A percentile compares a stretch with the other conserved stretches of the same genome.
These are phyloP conservation scores for Nannochloropsis gaditana DNA, from an alignment of 108 stramenopile genomes.

Conservation along the genomic window DNA sequence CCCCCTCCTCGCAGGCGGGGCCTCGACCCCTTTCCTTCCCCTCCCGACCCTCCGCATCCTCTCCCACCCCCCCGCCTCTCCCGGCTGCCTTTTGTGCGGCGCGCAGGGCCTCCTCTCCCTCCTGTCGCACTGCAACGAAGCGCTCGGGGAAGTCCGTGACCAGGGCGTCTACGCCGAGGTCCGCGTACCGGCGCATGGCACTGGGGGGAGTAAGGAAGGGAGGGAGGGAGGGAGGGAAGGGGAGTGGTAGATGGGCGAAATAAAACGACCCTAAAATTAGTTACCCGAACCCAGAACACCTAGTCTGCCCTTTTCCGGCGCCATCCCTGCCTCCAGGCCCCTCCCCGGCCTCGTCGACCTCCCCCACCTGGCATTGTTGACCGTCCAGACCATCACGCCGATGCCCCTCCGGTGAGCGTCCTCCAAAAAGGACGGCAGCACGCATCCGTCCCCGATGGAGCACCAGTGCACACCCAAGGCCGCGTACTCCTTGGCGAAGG, in stretches of 20 bases:
- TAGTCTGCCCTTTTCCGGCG: background rate
- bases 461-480: background rate
- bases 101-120: background rate
- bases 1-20: background rate
- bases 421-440: background rate
- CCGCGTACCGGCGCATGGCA: conserved; percentile 3
- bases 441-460: background rate
- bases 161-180: background rate
- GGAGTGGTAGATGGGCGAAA: background rate
- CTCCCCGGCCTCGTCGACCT: background rate
- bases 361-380: conserved; percentile 9
- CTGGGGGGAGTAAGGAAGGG: background rate
- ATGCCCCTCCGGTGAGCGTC: background rate
- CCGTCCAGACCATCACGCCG: background rate
- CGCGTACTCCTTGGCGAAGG: background rate
- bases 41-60: background rate
- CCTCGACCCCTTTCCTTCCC: background rate
- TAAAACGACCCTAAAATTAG: too few relatives aligned
- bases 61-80: background rate
- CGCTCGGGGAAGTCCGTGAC: conserved; percentile 13
- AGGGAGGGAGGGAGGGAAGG: background rate
- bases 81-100: background rate
- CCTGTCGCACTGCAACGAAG: background rate
- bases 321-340: background rate
- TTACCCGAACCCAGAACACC: background rate